phyloP scores from a whole-genome alignment of 116 monocot species.

The Trichopus zeylanicus region DNA sequence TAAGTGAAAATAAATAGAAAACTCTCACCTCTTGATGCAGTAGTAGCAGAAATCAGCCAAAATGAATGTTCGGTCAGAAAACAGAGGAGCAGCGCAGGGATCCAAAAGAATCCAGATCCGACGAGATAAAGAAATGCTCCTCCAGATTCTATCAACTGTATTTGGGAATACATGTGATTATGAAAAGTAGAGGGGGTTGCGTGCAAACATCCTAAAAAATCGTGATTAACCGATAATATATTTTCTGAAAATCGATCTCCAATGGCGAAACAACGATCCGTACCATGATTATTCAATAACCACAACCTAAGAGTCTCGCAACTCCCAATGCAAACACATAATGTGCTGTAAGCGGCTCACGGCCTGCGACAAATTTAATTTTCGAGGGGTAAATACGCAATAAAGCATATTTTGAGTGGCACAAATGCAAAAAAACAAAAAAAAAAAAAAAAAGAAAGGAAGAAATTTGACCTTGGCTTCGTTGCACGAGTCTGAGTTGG shows the following conservation, averaged over 20 bases:
- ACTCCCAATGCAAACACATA: too few species aligned
- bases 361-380: too few species aligned
- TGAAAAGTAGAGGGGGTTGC: neutral
- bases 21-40: slow-evolving; percentile 26
- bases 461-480: neutral
- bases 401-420: too few species aligned
- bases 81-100: slow-evolving; percentile 14
- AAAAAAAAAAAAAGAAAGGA: neutral
- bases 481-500: slow-evolving; percentile 37
- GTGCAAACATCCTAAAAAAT: neutral
- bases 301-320: too few species aligned
- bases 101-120: slow-evolving; percentile 13
- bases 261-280: too few species aligned
- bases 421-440: too few species aligned
- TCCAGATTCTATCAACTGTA: slow-evolving; percentile 21
- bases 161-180: neutral
- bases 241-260: too few species aligned
- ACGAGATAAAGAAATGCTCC: slow-evolving; percentile 12
- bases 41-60: slow-evolving; percentile 52
- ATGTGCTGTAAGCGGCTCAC: too few species aligned
- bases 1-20: neutral
- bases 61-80: slow-evolving; percentile 26
- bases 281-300: too few species aligned
- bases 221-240: too few species aligned
- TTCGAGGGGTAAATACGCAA: too few species aligned